These are phyloP conservation scores for Ganoderma meredithae DNA, from an alignment of 1,284 basidiomycete genomes.

Conservation along the genomic window DNA sequence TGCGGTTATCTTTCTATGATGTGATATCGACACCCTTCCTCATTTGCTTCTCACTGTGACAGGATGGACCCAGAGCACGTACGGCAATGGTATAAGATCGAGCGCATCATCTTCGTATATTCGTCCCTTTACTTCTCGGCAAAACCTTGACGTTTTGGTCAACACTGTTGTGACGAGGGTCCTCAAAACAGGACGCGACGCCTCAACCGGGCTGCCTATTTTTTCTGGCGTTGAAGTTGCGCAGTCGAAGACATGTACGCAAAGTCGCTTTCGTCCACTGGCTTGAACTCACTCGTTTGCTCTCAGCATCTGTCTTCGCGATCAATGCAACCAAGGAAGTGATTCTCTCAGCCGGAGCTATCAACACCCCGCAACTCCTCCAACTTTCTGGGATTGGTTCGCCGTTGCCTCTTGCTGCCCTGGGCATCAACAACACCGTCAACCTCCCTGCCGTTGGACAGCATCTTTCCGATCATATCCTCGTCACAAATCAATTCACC, in stretches of 20 bases:
- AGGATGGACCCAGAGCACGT: slow-evolving; percentile 44
- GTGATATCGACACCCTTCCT: neutral
- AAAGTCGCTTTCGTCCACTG: neutral
- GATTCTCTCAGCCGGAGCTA: slow-evolving; percentile 38
- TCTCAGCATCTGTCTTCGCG: neutral
- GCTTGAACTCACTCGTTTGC: neutral
- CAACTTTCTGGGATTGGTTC: slow-evolving; percentile 38
- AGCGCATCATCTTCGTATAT: slow-evolving; percentile 44
- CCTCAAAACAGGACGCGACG: slow-evolving; percentile 35
- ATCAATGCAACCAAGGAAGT: slow-evolving; percentile 37
- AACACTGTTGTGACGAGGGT: slow-evolving; percentile 50
- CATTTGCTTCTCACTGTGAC: neutral
- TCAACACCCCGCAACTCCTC: slow-evolving; percentile 37
- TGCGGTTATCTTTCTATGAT: slow-evolving; percentile 27
- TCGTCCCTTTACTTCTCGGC: slow-evolving; percentile 39
- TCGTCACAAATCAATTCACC: slow-evolving; percentile 39
- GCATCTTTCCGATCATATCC: slow-evolving; percentile 43
- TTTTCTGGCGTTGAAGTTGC: slow-evolving; percentile 46
- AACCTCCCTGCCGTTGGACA: slow-evolving; percentile 32
- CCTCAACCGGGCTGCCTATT: slow-evolving; percentile 27
- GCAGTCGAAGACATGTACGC: slow-evolving; percentile 32
- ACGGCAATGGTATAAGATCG: slow-evolving; percentile 40
- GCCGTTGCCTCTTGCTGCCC: slow-evolving; percentile 20
- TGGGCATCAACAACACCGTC: slow-evolving; percentile 31
- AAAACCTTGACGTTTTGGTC: slow-evolving; percentile 52